A percentile compares a stretch with the other conserved stretches of the same genome.
These are phyloP conservation scores for Trypanosoma melophagium DNA, from an alignment of 208 protist genomes.

Conservation along the genomic window DNA sequence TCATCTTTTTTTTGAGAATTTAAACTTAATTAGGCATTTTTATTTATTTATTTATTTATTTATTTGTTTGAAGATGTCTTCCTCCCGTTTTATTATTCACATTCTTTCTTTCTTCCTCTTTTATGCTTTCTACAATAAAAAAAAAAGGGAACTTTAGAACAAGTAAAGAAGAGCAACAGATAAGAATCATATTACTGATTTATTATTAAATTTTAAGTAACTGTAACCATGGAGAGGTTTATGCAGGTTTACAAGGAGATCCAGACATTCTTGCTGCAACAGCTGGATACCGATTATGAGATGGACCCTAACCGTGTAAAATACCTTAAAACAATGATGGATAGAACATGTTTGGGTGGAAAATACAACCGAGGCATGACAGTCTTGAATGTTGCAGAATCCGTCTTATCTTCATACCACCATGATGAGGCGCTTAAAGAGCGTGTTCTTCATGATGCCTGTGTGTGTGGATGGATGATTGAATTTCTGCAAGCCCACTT, in stretches of 20 bases:
- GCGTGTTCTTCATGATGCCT: constrained; percentile 80
- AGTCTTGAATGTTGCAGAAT: constrained; percentile 74
- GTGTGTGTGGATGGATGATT: constrained; percentile 93
- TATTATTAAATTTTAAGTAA: constrained; percentile 15
- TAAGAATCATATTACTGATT: not conserved
- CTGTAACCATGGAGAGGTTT: constrained; percentile 67
- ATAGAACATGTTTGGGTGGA: constrained; percentile 82
- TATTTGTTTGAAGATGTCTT: too few species aligned
- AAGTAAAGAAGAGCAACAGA: not conserved
- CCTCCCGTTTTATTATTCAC: too few species aligned
- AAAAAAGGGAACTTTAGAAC: not conserved
- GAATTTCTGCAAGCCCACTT: constrained; percentile 96
- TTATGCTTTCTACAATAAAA: too few species aligned
- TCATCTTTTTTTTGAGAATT: too few species aligned
- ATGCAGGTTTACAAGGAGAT: constrained; percentile 79
- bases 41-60: too few species aligned
- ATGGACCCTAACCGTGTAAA: constrained; percentile 71
- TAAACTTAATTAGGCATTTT: too few species aligned
- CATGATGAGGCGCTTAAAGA: constrained; percentile 32
- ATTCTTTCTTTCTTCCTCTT: too few species aligned
- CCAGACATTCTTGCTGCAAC: constrained; percentile 56
- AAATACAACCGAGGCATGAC: constrained; percentile 91
- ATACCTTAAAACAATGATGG: constrained; percentile 85
- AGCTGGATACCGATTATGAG: constrained; percentile 51
- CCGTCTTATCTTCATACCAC: constrained; percentile 27